Percentiles rank a stretch among this genome's conserved stretches.
Evolutionary conservation across 306 rosid species (phyloP).

Genomic region (Cucurbita ficifolia): DNA sequence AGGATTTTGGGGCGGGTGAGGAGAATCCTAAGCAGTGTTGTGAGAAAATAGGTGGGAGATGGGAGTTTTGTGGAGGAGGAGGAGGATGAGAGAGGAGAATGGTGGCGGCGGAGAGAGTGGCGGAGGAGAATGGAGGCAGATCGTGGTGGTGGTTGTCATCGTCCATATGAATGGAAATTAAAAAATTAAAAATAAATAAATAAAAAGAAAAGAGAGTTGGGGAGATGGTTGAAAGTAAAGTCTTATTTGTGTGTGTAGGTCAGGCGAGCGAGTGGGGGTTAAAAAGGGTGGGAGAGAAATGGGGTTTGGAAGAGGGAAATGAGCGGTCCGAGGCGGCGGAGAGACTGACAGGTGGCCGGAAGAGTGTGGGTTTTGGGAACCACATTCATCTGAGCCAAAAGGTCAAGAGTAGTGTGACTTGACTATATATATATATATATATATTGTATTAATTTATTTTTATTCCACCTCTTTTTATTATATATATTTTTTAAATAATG

Average conservation of each 20-base stretch:
- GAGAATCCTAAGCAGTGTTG: neutral
- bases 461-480: too few relatives aligned
- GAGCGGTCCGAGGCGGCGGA: slow-evolving; percentile 10
- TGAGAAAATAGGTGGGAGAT: neutral
- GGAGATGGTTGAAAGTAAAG: too few relatives aligned
- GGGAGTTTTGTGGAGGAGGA: neutral
- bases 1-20: neutral
- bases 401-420: neutral
- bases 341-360: slow-evolving; percentile 28
- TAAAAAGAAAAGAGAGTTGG: neutral
- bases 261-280: neutral
- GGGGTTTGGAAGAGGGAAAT: neutral
- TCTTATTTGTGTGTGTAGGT: too few relatives aligned
- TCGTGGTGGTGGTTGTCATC: neutral
- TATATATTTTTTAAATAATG: too few relatives aligned
- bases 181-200: too few relatives aligned
- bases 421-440: too few relatives aligned
- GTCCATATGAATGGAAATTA: slow-evolving; percentile 9
- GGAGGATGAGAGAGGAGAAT: neutral
- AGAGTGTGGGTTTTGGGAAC: slow-evolving; percentile 28
- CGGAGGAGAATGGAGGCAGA: neutral
- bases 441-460: too few relatives aligned
- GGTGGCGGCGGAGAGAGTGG: neutral
- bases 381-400: neutral
- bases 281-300: neutral